phyloP scores from a whole-genome alignment of 2,329 filamentous ascomycete species.

The Apiospora arundinis region DNA sequence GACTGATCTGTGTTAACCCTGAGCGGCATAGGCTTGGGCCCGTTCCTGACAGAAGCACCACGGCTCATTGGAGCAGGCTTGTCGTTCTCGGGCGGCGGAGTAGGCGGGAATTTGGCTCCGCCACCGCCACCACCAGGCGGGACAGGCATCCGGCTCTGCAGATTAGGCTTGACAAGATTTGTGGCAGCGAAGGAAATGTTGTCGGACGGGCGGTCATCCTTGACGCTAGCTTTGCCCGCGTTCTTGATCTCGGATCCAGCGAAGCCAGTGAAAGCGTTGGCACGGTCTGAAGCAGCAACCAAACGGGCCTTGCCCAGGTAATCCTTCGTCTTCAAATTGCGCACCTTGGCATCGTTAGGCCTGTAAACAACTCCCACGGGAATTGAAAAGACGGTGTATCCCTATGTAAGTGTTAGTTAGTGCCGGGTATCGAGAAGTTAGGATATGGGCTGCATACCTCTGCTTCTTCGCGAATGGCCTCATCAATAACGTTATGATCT shows the following conservation, averaged over 20 bases:
- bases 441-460: conserved; percentile 63
- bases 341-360: conserved; percentile 96
- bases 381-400: conserved; percentile 98
- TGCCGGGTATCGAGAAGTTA: conserved; percentile 34
- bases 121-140: conserved; percentile 65
- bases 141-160: conserved; percentile 80
- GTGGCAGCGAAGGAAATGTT: conserved; percentile 91
- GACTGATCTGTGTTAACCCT: conserved; percentile 66
- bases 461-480: conserved; percentile 91
- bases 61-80: conserved; percentile 59
- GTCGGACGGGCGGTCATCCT: conserved; percentile 83
- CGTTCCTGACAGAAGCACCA: conserved; percentile 66
- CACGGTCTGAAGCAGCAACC: conserved; percentile 83
- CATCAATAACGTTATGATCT: conserved; percentile 97
- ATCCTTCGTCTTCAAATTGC: conserved; percentile 96
- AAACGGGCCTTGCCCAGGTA: conserved; percentile 96
- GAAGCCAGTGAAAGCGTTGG: conserved; percentile 84
- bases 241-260: conserved; percentile 81
- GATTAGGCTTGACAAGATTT: conserved; percentile 87
- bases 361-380: conserved; percentile 94
- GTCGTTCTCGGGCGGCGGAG: conserved; percentile 92
- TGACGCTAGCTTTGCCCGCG: conserved; percentile 59
- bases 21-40: conserved; percentile 65
- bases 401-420: conserved; percentile 56
- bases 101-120: conserved; percentile 77